Base-by-base conservation (phyloP, 345 rosid species). In the Moricandia arvensis region DNA sequence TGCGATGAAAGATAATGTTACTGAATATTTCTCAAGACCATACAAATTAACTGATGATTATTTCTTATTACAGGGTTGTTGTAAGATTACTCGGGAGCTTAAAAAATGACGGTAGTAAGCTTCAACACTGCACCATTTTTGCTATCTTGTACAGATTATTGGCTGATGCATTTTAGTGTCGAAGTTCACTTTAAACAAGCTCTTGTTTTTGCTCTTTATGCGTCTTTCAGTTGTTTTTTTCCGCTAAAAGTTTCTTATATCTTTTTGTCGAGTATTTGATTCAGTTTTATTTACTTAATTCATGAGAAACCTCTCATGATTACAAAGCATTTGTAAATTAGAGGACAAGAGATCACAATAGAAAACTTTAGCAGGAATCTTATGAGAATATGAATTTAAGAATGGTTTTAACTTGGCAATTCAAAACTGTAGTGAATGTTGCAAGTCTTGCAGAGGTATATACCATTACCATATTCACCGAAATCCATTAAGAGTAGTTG, bases 71-170 rank as follows among this genome's bases (percentile, higher is more conserved):
- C 75, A 69, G 71, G 79, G 29, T 30, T 68, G 33, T 59, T 59
- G 17, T n/a, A 47, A 59, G 73, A 4, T 75, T 10, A 10, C 24
- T 59, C 31, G 1, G 33, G 74, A 53, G 47, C 45, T 27, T 51
- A 55, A 60, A 55, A 13, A 21, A 59, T 74, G 74, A 68, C 26
- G 63, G 26, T 65, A 73, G 17, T 49, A 49, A 16, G 67, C 29
- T 69, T 58, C 54, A 13, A 29, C 41, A 29, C 16, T 70, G 68
- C 31, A 21, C 79, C 63, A 37, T 27, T 62, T 53, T 47, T 63
- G 57, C 55, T 29, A 58, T 29, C 49, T 27, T 63, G 80, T 76
- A 76, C 71, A 76, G 65, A 54, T 59, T 59, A 16, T 38, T 38
- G 70, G 11, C 53, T 26, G 18, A 0, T 68, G 61, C 15, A 59